Percentiles rank a stretch among this genome's conserved stretches.
phyloP scores from a whole-genome alignment of 805 yeast genomes.

The Diddensiella caesifluorescens region DNA sequence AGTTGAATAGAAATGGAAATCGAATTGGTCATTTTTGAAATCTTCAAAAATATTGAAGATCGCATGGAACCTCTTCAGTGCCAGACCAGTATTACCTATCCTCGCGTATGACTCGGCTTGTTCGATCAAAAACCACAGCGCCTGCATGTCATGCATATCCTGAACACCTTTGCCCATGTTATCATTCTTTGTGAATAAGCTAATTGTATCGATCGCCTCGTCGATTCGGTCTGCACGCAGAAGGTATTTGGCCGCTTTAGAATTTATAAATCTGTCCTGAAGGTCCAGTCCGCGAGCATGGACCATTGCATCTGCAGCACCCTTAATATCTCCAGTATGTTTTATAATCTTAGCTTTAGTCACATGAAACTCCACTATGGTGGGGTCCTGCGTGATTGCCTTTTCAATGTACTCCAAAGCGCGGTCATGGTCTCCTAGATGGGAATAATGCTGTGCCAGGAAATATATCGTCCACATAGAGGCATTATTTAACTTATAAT shows the following conservation, averaged over 20 bases:
- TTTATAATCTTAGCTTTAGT: constrained; percentile 76
- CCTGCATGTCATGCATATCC: constrained; percentile 85
- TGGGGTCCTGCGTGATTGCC: constrained; percentile 58
- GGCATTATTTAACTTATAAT: constrained; percentile 27
- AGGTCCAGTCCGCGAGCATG: constrained; percentile 71
- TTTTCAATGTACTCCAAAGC: constrained; percentile 56
- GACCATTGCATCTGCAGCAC: constrained; percentile 63
- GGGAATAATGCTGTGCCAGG: constrained; percentile 71
- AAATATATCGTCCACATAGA: constrained; percentile 65
- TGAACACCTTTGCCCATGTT: constrained; percentile 75
- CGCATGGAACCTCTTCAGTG: constrained; percentile 71
- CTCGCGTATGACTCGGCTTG: constrained; percentile 79
- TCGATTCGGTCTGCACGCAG: constrained; percentile 70
- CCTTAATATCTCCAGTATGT: constrained; percentile 54
- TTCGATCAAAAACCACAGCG: constrained; percentile 81
- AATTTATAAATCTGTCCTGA: constrained; percentile 87
- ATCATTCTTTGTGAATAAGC: constrained; percentile 82
- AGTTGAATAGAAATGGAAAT: constrained; percentile 89
- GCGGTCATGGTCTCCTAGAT: constrained; percentile 43
- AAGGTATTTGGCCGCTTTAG: constrained; percentile 79
- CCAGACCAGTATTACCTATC: constrained; percentile 57
- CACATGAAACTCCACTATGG: constrained; percentile 75
- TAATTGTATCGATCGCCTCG: constrained; percentile 65
- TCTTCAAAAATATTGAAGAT: constrained; percentile 63
- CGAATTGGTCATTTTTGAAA: constrained; percentile 79